A percentile compares a stretch with the other conserved stretches of the same genome.
Conservation (phyloP, 2,329 filamentous ascomycete genomes). For the Ophiosphaerella herpotricha region DNA sequence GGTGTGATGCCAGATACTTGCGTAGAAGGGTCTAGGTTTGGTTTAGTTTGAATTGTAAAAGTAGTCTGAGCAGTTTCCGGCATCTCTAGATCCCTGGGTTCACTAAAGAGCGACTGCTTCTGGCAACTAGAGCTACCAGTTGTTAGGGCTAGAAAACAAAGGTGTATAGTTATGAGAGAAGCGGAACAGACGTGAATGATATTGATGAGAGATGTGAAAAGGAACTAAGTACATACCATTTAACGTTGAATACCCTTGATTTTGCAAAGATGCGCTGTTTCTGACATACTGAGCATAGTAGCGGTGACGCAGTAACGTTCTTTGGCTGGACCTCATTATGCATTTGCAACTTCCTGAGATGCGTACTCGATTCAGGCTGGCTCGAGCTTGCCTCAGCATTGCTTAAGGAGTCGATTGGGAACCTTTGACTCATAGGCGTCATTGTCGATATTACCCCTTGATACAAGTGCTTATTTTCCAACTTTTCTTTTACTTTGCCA, state of each 20-base stretch:
- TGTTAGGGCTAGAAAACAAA: not conserved
- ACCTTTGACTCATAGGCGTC: no score
- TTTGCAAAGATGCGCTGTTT: constrained; percentile 8
- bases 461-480: no score
- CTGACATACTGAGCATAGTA: constrained; percentile 17
- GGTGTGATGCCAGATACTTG: not conserved
- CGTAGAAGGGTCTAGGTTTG: not conserved
- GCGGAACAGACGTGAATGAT: no score
- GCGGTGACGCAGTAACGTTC: not conserved
- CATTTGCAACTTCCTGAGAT: no score
- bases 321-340: no score
- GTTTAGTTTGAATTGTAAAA: not conserved
- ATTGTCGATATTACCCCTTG: no score
- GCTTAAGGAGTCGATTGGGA: no score
- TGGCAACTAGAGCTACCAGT: constrained; percentile 10
- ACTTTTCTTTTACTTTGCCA: no score
- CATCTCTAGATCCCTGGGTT: constrained; percentile 11
- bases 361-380: no score
- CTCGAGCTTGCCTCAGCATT: no score
- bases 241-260: not conserved
- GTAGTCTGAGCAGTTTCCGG: constrained; percentile 17
- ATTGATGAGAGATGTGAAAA: not conserved
- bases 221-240: constrained; percentile 13
- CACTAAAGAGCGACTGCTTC: constrained; percentile 1
- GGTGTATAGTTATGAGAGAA: not conserved